Evolutionary conservation across 257 asterid species (phyloP), one percentile per base, ranked within the genome.

Genomic region (Solanum microdontum): DNA sequence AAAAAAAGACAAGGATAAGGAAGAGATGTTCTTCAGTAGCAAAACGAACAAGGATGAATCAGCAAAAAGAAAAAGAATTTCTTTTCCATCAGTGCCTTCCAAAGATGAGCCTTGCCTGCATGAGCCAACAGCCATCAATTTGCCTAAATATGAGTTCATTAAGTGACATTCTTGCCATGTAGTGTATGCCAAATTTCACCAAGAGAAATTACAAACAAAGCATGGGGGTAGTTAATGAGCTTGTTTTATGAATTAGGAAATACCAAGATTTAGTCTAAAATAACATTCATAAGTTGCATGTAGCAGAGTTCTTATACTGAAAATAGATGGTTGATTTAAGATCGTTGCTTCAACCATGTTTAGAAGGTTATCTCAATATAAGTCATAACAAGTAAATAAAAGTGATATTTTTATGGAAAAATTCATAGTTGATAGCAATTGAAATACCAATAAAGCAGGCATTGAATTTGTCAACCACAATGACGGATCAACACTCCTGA

Each of bases 401-500:
- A 34, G 48, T 34, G 82, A 11, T 5, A 15, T 34, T 34, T 21
- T 74, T 74, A 19, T 21, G 82, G 51, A 36, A 74, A 74, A 21
- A 36, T 1, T 10, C 69, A 48, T 30, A 10, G 85, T 30, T 79
- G 64, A 45, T 43, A 80, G 85, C 66, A 80, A 45, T 17, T 82
- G 85, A 24, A 48, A 5, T 92, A 97, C 99, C 97, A 96, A 90
- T 90, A 97, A 92, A 86, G 99, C 89, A 74, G 99, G 99, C 99
- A 97, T 97, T 84, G 98, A 92, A 90, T 97, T 97, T 83, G 97
- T 97, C 88, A 97, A 89, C 99, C 99, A 97, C 96, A 97, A 89
- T 51, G 99, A 95, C 80, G 99, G 99, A 92, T 96, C 99, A 86
- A 97, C 99, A 34, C 99, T 97, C 92, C 99, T 91, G 88, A 96